Conservation (phyloP, 805 yeast species). For the Barnettozyma botsteinii region DNA sequence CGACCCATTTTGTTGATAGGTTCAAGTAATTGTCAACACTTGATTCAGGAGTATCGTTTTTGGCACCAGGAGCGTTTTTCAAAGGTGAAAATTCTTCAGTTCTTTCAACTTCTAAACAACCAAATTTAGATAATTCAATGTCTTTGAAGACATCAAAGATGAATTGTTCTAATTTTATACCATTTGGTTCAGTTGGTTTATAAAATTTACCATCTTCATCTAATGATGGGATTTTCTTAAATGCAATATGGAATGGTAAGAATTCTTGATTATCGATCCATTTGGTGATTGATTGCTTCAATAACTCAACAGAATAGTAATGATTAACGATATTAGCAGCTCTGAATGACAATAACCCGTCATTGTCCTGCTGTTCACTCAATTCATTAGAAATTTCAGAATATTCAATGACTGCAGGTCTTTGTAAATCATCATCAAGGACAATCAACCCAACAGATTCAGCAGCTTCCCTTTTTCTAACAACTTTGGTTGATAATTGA, state of each 20-base stretch:
- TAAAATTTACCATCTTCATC: conserved; percentile 39
- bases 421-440: conserved; percentile 41
- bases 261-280: conserved; percentile 64
- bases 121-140: conserved; percentile 66
- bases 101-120: conserved; percentile 88
- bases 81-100: conserved; percentile 85
- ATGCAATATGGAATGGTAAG: conserved; percentile 93
- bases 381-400: conserved; percentile 79
- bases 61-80: conserved; percentile 83
- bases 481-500: conserved; percentile 88
- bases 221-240: conserved; percentile 72
- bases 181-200: conserved; percentile 77
- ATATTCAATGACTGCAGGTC: conserved; percentile 92
- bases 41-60: conserved; percentile 79
- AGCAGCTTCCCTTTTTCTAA: conserved; percentile 78
- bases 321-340: conserved; percentile 98
- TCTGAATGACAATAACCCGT: conserved; percentile 63
- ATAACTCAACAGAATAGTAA: conserved; percentile 79
- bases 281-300: conserved; percentile 49
- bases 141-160: conserved; percentile 93
- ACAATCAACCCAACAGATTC: conserved; percentile 95
- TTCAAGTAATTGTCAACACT: conserved; percentile 59
- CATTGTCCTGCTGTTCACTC: conserved; percentile 55
- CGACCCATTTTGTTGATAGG: conserved; percentile 72
- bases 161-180: conserved; percentile 92